These are phyloP conservation scores for Colletotrichum plurivorum DNA, from an alignment of 2,329 filamentous ascomycete genomes.

Conservation along the genomic window DNA sequence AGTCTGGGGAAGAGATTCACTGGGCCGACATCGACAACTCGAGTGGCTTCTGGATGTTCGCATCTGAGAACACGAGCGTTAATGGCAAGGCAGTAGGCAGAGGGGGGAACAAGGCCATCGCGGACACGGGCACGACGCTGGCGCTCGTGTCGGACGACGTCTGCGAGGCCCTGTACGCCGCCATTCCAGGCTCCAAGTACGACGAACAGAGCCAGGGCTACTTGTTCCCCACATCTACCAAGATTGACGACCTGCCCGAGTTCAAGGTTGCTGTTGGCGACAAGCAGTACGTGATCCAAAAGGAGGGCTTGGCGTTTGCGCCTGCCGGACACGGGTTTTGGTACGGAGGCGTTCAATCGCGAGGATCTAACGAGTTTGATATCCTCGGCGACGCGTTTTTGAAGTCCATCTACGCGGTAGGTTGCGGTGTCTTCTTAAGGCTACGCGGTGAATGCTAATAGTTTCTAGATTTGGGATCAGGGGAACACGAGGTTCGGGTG, in stretches of 20 bases:
- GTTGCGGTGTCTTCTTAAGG: not conserved
- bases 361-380: slow-evolving; percentile 35
- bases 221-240: slow-evolving; percentile 59
- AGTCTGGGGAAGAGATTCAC: slow-evolving; percentile 67
- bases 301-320: slow-evolving; percentile 35
- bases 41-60: slow-evolving; percentile 79
- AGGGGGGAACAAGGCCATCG: slow-evolving; percentile 61
- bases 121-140: slow-evolving; percentile 75
- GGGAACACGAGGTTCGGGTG: slow-evolving; percentile 36
- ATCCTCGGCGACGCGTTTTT: slow-evolving; percentile 34
- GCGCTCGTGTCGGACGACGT: slow-evolving; percentile 59
- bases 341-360: slow-evolving; percentile 36
- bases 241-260: slow-evolving; percentile 55
- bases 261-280: slow-evolving; percentile 70
- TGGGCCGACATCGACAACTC: slow-evolving; percentile 73
- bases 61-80: slow-evolving; percentile 69
- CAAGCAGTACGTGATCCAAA: slow-evolving; percentile 52
- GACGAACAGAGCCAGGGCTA: slow-evolving; percentile 43
- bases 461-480: slow-evolving; percentile 33
- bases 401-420: slow-evolving; percentile 38
- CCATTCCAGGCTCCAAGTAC: slow-evolving; percentile 44
- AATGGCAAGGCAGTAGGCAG: slow-evolving; percentile 56
- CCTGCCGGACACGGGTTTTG: slow-evolving; percentile 29
- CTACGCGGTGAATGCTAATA: slow-evolving; percentile 6
- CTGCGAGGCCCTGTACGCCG: slow-evolving; percentile 44